Percentiles rank a stretch among this genome's conserved stretches.
Conservation (phyloP, 2,329 filamentous ascomycete genomes). For the Diaporthe vexans region DNA sequence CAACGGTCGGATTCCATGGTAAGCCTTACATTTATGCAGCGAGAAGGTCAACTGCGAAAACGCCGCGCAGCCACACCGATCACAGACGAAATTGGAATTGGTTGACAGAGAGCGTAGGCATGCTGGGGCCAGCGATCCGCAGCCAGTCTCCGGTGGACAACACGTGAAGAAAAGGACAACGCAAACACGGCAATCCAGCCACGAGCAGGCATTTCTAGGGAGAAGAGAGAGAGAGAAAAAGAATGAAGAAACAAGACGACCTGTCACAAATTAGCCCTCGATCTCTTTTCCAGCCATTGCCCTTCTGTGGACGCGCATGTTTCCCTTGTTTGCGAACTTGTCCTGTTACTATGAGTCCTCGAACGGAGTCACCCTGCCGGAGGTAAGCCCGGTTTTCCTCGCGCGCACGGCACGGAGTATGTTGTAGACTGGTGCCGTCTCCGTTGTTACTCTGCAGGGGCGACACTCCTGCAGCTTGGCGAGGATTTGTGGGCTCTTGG, state of each 20-base stretch:
- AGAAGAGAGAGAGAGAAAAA: not conserved
- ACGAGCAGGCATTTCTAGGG: not conserved
- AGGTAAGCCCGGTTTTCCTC: not conserved
- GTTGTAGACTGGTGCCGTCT: not conserved
- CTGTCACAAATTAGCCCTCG: not conserved
- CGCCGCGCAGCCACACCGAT: not conserved
- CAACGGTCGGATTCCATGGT: not conserved
- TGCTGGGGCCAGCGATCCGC: not conserved
- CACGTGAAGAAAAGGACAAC: not conserved
- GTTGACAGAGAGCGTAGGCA: not conserved
- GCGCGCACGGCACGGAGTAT: too few species aligned
- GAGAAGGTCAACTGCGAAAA: not conserved
- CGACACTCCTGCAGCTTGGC: slow-evolving; percentile 24
- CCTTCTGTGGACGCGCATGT: not conserved
- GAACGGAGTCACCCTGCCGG: not conserved
- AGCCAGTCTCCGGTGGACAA: not conserved
- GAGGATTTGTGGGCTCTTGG: not conserved
- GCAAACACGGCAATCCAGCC: not conserved
- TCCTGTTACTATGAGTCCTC: too few species aligned
- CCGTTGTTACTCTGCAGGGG: slow-evolving; percentile 12
- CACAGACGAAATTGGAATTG: not conserved
- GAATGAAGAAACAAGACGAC: too few species aligned
- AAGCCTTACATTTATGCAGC: not conserved
- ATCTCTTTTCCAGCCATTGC: not conserved
- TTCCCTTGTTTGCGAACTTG: not conserved